Percentiles rank a stretch among this genome's conserved stretches.
phyloP scores from a whole-genome alignment of 768 basidiomycete species.

The Boletus rufocinnamomeus region DNA sequence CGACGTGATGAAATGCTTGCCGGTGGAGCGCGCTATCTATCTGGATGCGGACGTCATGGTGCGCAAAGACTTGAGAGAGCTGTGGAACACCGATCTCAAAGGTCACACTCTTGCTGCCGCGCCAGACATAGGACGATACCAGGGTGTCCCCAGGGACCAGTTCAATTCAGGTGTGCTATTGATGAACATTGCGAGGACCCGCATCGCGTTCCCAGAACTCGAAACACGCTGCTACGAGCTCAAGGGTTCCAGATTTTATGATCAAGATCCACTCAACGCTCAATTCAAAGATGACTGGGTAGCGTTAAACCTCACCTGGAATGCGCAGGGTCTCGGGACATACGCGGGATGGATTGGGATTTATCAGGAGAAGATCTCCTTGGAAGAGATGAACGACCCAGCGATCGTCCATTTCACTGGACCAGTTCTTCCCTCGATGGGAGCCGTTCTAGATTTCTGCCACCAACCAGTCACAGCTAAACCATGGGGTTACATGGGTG shows the following conservation, averaged over 20 bases:
- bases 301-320: background rate
- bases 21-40: background rate
- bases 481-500: constrained; percentile 55
- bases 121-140: background rate
- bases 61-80: background rate
- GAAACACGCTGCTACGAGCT: background rate
- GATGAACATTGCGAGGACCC: background rate
- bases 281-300: background rate
- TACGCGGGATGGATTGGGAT: background rate
- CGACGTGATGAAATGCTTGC: background rate
- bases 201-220: background rate
- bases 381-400: background rate
- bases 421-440: background rate
- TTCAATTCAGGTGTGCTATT: background rate
- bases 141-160: background rate
- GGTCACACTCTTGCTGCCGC: background rate
- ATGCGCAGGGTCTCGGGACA: background rate
- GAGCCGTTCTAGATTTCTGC: background rate
- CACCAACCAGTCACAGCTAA: constrained; percentile 35
- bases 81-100: background rate
- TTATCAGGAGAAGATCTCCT: background rate
- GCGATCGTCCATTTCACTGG: background rate
- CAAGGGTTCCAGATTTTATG: background rate
- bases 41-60: background rate
- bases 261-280: background rate